Base-by-base conservation (phyloP, 495 filamentous ascomycete genomes). In the Parathielavia appendiculata region DNA sequence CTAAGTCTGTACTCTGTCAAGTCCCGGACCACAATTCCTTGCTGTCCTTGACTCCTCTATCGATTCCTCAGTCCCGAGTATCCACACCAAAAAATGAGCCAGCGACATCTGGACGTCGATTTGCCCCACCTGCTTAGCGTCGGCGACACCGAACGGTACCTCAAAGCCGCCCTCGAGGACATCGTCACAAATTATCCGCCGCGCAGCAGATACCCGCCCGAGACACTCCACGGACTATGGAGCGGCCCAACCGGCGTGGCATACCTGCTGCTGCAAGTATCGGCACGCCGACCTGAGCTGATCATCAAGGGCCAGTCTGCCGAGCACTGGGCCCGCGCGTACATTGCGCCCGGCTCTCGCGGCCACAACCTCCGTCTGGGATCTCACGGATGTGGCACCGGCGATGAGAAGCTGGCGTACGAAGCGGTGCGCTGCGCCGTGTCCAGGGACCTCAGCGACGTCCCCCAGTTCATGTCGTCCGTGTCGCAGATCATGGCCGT, bases 221-320 rank as follows among this genome's bases (percentile, higher is more conserved):
- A 67, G 17, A 26, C 54, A 7, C 69, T 74, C 0, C 66, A 70
- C 26, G 84, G 83, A 0, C 66, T 87, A 26, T 86, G 79, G 70
- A 73, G 75, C 45, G 85, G 84, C 0, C 83, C 83, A 11, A 81
- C 82, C 1, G 80, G 78, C 23, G 69, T 86, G 19, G 82, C 81
- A 11, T 81, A 82, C 64, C 72, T 86, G 0, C 81, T 87, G 71
- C 76, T 80, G 23, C 66, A 70, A 1, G 73, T 85, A 4, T 79
- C 80, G 19, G 60, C 66, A 9, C 58, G 68, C 19, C 75, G 79
- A 38, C 77, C 82, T 0, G 70, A 78, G 43, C 54, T 84, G 7
- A 51, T 65, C 16, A 69, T 85, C 50, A 68, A 66, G 49, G 73
- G 74, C 32, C 70, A 74, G 19, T 62, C 71, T 5, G 69, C 79